Evolutionary conservation across 495 filamentous ascomycete species (phyloP).

Genomic region (Parathielavia hyrcaniae): DNA sequence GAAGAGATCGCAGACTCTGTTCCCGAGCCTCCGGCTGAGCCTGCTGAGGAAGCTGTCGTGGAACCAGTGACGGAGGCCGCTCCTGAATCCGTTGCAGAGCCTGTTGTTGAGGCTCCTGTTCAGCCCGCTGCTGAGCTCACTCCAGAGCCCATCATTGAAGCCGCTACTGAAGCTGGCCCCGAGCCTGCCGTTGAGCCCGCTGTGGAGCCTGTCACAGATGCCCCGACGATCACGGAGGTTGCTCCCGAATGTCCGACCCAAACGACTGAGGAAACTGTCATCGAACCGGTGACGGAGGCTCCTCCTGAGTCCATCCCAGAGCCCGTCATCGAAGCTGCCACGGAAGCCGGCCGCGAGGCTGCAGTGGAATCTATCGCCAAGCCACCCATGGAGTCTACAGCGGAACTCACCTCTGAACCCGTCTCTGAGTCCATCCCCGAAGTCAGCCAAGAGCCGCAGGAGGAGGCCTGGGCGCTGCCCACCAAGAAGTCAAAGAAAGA

Average conservation of each 20-base stretch:
- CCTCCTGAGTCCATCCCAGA: neutral
- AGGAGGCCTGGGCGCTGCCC: slow-evolving; percentile 8
- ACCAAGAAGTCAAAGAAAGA: slow-evolving; percentile 27
- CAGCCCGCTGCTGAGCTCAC: no score
- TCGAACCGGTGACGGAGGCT: neutral
- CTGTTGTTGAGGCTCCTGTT: no score
- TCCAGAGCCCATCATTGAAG: no score
- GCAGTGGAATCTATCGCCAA: neutral
- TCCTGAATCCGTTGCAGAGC: no score
- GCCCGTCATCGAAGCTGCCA: neutral
- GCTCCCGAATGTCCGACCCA: neutral
- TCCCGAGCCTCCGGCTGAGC: neutral
- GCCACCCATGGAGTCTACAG: neutral
- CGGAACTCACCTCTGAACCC: neutral
- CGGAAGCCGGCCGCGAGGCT: neutral
- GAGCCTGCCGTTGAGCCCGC: neutral
- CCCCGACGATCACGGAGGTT: neutral
- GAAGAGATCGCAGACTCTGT: no score
- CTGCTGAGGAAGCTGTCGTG: neutral
- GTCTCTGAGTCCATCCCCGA: neutral
- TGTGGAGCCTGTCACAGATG: neutral
- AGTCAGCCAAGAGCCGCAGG: slow-evolving; percentile 7
- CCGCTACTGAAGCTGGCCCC: no score
- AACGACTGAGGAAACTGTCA: no score
- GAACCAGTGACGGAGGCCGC: neutral